Percentiles rank a stretch among this genome's conserved stretches.
Evolutionary conservation across 2,329 filamentous ascomycete species (phyloP).

Genomic region (Thelonectria discophora): DNA sequence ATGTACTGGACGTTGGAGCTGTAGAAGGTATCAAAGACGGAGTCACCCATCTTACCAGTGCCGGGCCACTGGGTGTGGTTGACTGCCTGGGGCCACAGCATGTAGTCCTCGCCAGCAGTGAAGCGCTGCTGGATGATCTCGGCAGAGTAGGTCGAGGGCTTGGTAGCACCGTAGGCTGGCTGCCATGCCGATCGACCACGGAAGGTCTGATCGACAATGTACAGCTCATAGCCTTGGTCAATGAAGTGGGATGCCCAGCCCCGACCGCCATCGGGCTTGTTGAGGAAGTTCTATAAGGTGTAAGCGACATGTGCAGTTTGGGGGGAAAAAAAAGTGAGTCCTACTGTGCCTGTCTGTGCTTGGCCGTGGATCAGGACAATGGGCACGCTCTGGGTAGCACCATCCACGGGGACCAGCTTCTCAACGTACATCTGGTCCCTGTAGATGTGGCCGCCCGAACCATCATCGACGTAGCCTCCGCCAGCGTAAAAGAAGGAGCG

Average conservation of each 20-base stretch:
- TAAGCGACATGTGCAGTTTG: background rate
- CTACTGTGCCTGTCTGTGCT: slow-evolving; percentile 37
- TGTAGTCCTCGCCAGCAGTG: slow-evolving; percentile 29
- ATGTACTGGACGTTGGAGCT: slow-evolving; percentile 38
- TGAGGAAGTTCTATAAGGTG: slow-evolving; percentile 33
- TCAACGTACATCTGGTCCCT: slow-evolving; percentile 40
- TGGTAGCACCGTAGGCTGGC: slow-evolving; percentile 15
- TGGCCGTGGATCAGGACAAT: slow-evolving; percentile 38
- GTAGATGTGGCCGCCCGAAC: slow-evolving; percentile 32
- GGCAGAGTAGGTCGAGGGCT: slow-evolving; percentile 29
- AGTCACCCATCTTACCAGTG: slow-evolving; percentile 26
- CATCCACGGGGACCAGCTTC: slow-evolving; percentile 28
- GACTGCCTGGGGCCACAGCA: slow-evolving; percentile 35
- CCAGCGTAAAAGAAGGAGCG: slow-evolving; percentile 35
- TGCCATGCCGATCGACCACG: slow-evolving; percentile 36
- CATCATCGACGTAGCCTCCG: slow-evolving; percentile 35
- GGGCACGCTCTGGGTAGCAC: slow-evolving; percentile 24
- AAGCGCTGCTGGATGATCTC: slow-evolving; percentile 35
- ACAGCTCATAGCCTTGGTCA: slow-evolving; percentile 36
- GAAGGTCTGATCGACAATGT: slow-evolving; percentile 37
- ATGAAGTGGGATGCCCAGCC: slow-evolving; percentile 38
- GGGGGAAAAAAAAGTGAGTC: background rate
- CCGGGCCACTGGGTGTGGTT: slow-evolving; percentile 40
- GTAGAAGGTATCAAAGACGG: slow-evolving; percentile 37
- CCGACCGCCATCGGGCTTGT: slow-evolving; percentile 36